These are phyloP conservation scores for Exophiala spinifera DNA, from an alignment of 2,329 filamentous ascomycete genomes.

Conservation along the genomic window DNA sequence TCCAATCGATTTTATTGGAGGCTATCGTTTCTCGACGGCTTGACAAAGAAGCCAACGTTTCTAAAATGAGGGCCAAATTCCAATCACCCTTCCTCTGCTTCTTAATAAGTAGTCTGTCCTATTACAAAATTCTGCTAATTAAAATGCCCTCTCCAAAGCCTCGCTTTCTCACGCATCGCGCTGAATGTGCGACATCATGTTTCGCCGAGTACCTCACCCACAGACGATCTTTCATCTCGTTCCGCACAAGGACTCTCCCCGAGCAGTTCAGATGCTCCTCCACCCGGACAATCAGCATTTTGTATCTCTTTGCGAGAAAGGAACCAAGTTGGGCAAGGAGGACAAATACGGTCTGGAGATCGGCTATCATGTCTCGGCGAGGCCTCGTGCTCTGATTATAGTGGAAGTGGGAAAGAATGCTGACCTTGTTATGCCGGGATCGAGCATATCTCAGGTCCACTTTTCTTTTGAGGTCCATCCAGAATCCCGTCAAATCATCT, in stretches of 20 bases:
- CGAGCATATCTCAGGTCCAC: slow-evolving; percentile 6
- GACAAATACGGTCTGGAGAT: slow-evolving; percentile 10
- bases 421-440: slow-evolving; percentile 7
- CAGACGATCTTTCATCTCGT: slow-evolving; percentile 12
- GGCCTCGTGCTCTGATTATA: slow-evolving; percentile 12
- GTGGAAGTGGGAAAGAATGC: slow-evolving; percentile 12
- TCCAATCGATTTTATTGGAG: too few species aligned
- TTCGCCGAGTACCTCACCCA: slow-evolving; percentile 10
- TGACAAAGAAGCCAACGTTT: too few species aligned
- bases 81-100: too few species aligned
- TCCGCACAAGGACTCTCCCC: slow-evolving; percentile 2
- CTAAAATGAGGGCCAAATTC: too few species aligned
- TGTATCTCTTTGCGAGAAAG: slow-evolving; percentile 9
- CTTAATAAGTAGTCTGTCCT: too few species aligned
- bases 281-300: slow-evolving; percentile 10
- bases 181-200: slow-evolving; percentile 8
- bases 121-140: too few species aligned
- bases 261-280: slow-evolving; percentile 5
- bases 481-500: slow-evolving; percentile 9
- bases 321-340: background rate
- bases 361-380: slow-evolving; percentile 8
- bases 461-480: slow-evolving; percentile 12
- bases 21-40: too few species aligned
- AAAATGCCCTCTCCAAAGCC: too few species aligned
- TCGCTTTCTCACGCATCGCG: too few species aligned